Percentiles rank a stretch among this genome's conserved stretches.
These are phyloP conservation scores for Wickerhamomyces sp. DNA, from an alignment of 1,139 yeast genomes.

Conservation along the genomic window DNA sequence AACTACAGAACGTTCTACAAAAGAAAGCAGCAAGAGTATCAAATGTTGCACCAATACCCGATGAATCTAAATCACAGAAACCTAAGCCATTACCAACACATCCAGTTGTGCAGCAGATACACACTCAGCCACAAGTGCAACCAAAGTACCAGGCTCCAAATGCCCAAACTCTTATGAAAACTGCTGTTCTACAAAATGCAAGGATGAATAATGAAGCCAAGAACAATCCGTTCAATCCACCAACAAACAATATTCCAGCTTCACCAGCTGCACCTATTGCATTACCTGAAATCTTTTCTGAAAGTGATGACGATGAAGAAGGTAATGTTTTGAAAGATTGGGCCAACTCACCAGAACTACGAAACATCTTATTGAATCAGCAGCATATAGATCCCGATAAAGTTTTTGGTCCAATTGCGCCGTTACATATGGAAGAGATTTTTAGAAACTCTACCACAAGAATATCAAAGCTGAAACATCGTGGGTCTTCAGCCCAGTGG, in stretches of 20 bases:
- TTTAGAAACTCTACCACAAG: constrained; percentile 44
- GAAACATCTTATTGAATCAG: constrained; percentile 49
- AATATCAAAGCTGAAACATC: constrained; percentile 44
- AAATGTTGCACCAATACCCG: background rate
- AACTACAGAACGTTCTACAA: constrained; percentile 15
- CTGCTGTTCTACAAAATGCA: constrained; percentile 30
- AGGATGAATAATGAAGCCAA: constrained; percentile 19
- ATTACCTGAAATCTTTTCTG: constrained; percentile 43
- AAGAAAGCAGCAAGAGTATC: constrained; percentile 21
- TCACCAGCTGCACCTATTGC: constrained; percentile 19
- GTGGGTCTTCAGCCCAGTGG: constrained; percentile 60
- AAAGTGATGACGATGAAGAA: constrained; percentile 52
- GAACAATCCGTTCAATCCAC: constrained; percentile 13
- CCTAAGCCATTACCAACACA: background rate
- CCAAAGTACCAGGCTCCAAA: constrained; percentile 11
- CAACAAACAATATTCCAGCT: constrained; percentile 12
- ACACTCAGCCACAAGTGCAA: constrained; percentile 4
- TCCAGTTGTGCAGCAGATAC: constrained; percentile 2
- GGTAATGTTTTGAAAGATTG: constrained; percentile 55
- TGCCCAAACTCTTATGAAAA: constrained; percentile 27
- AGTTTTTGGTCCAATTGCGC: constrained; percentile 76
- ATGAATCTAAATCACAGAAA: background rate
- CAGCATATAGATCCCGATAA: constrained; percentile 61
- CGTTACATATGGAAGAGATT: constrained; percentile 62
- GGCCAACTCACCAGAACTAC: constrained; percentile 67